Percentiles rank a stretch among this genome's conserved stretches.
Conservation (phyloP, 1,284 basidiomycete species). For the Stygiomarasmius scandens region DNA sequence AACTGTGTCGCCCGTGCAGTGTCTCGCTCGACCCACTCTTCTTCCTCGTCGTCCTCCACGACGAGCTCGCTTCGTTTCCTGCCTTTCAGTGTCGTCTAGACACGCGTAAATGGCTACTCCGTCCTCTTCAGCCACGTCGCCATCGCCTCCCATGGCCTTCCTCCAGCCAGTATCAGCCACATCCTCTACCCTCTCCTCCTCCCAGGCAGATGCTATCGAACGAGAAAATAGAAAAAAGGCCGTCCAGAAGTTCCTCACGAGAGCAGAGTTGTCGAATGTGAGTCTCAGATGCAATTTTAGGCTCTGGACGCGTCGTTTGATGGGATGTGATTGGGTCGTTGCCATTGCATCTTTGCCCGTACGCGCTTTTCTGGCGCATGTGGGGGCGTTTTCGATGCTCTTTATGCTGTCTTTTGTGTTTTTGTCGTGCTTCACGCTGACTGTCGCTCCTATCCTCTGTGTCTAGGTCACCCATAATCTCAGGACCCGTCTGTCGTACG, state of each 20-base stretch:
- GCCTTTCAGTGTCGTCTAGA: slow-evolving; percentile 17
- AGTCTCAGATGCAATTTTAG: slow-evolving; percentile 35
- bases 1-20: neutral
- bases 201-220: slow-evolving; percentile 45
- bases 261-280: slow-evolving; percentile 76
- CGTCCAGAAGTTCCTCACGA: slow-evolving; percentile 71
- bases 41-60: slow-evolving; percentile 39
- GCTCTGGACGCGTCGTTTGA: slow-evolving; percentile 47
- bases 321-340: neutral
- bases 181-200: slow-evolving; percentile 39
- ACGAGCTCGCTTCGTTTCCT: slow-evolving; percentile 28
- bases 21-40: slow-evolving; percentile 23
- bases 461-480: slow-evolving; percentile 74
- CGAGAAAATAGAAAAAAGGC: slow-evolving; percentile 63
- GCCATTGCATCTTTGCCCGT: slow-evolving; percentile 6
- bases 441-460: slow-evolving; percentile 8
- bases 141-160: slow-evolving; percentile 69
- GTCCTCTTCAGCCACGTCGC: slow-evolving; percentile 75
- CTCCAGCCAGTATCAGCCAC: slow-evolving; percentile 39
- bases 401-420: slow-evolving; percentile 6
- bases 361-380: slow-evolving; percentile 23
- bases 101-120: slow-evolving; percentile 71
- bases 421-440: slow-evolving; percentile 1
- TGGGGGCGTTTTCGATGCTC: neutral
- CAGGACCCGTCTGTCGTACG: slow-evolving; percentile 75